Base-by-base conservation (phyloP, 2,329 filamentous ascomycete species). In the Hypocreales sp. region DNA sequence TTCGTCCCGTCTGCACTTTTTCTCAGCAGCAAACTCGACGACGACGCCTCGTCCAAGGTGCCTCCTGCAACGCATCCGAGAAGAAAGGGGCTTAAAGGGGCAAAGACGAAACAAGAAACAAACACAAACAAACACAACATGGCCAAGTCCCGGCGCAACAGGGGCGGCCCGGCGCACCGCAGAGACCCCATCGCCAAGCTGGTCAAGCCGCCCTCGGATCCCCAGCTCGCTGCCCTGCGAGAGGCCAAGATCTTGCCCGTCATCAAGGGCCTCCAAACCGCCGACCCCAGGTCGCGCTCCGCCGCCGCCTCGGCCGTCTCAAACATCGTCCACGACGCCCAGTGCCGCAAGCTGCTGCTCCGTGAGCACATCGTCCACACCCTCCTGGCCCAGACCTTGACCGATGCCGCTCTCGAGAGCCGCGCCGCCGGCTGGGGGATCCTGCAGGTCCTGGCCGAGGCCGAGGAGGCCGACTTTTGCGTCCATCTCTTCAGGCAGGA, bases 351-450 rank as follows among this genome's bases (percentile, higher is more conserved):
- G 48, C 46, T 79, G 30, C 58, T 79, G 14, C 53, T 79, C 33
- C 58, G 72, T 14, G 74, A 79, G 48, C 69, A 76, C 46, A 58
- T 79, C 36, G 71, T 79, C 23, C 64, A 63, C 38, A 65, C 67
- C 28, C 46, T 79, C 23, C 59, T 79, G 33, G 70, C 62, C 18
- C 67, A 77, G 53, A 75, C 70, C 17, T 50, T 79, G 30, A 72
- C 69, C 15, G 73, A 79, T 42, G 53, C 62, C 20, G 68, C 60
- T 31, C 54, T 75, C 28, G 72, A 78, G 48, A 71, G 69, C 39
- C 61, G 68, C 25, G 67, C 71, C 23, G 68, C 72, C 13, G 74
- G 71, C n/a, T 79, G 74, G 74, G 64, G 67, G 9, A 73, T 78
- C 36, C 52, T 79, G 28, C 61, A 64, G 36, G 61, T 69, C 22